Base-by-base conservation (phyloP, 148 eudicot genomes). In the Chenopodium formosanum region DNA sequence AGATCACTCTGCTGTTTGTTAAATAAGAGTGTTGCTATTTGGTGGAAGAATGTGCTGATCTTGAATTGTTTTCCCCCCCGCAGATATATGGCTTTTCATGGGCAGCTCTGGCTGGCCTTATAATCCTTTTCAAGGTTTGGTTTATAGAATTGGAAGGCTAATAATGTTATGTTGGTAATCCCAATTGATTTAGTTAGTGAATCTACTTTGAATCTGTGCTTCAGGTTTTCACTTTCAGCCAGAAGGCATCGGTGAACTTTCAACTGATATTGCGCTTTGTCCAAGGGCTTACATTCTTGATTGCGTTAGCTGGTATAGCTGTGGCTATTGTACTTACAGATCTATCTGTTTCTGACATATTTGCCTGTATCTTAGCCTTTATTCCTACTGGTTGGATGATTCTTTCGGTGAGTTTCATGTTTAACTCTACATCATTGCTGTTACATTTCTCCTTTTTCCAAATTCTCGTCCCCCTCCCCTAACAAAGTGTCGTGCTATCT, bases 171-270 rank as follows among this genome's bases (percentile, higher is more conserved):
- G 74, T 47, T 72, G 10, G 20, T 64, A 23, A 19, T 60, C 11
- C 13, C n/a, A 7, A 27, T 81, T 69, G 29, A 20, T 76, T 32
- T 32, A 67, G 44, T 64, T 9, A 19, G 69, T 78, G 76, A 81
- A 74, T n/a, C 73, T 40, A 50, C 58, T 17, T 16, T 68, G 27
- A 37, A 52, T 53, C 31, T 62, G 47, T 60, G 65, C 77, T 83
- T 44, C 92, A 96, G 99, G 94, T 94, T 34, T 96, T 96, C 92
- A 94, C 97, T 47, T 96, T 96, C 88, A 96, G 99, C 83, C 98
- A 96, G 91, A 96, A 96, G 86, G 90, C 91, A 76, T 94, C 99
- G 0, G 99, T 96, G 37, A 96, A 96, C 87, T 94, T 96, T 83
- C 99, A 96, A 89, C 87, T 96, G 83, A 78, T 96, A 75, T 82